A percentile compares a stretch with the other conserved stretches of the same genome.
Evolutionary conservation across 2,329 filamentous ascomycete genomes (phyloP).

Genomic region (Hypoxylon sp.): DNA sequence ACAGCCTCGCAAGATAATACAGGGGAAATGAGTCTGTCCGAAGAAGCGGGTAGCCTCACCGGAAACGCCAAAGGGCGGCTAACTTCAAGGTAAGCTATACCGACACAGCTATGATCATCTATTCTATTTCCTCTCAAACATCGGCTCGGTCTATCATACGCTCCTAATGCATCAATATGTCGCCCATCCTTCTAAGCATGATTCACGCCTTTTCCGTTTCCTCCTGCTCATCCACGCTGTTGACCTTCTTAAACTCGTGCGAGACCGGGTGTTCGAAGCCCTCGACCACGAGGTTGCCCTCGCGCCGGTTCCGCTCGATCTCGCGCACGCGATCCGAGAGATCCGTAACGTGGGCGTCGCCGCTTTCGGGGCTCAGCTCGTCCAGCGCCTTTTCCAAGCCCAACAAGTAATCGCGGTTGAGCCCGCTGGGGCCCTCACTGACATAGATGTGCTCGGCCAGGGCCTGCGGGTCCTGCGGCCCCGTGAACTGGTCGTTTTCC

Average conservation of each 20-base stretch:
- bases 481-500: conserved; percentile 91
- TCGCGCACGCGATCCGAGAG: conserved; percentile 77
- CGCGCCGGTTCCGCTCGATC: conserved; percentile 60
- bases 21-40: neutral
- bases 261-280: conserved; percentile 38
- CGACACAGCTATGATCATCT: conserved; percentile 19
- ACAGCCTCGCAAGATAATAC: neutral
- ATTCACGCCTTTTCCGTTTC: conserved; percentile 56
- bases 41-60: neutral
- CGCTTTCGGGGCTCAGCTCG: conserved; percentile 78
- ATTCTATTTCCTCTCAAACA: conserved; percentile 4
- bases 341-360: conserved; percentile 87
- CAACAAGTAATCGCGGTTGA: conserved; percentile 90
- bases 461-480: conserved; percentile 79
- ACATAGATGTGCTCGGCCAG: conserved; percentile 84
- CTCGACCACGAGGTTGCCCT: conserved; percentile 27
- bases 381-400: conserved; percentile 80
- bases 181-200: neutral
- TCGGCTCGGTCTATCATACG: conserved; percentile 1
- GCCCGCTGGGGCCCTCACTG: conserved; percentile 84
- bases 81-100: neutral
- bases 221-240: conserved; percentile 69
- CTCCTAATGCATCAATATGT: neutral
- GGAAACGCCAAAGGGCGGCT: neutral
- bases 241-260: conserved; percentile 58